Conservation (phyloP, 2,329 filamentous ascomycete species). For the Arachnopeziza araneosa region DNA sequence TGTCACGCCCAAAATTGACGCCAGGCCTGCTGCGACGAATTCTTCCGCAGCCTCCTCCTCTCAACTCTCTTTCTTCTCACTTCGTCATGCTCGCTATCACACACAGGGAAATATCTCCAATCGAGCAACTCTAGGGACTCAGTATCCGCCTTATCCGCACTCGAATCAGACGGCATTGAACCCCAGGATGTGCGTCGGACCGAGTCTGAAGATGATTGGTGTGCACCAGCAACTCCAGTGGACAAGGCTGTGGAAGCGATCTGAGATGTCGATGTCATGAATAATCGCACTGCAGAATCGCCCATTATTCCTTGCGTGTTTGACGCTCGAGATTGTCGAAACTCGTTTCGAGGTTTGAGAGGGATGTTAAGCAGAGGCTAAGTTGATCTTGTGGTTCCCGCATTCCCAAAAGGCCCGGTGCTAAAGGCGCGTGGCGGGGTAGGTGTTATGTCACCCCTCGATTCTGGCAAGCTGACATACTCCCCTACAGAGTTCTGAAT, state of each 20-base stretch:
- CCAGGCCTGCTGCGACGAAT: slow-evolving; percentile 12
- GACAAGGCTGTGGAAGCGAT: slow-evolving; percentile 1
- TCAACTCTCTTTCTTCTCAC: slow-evolving; percentile 13
- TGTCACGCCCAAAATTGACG: slow-evolving; percentile 14
- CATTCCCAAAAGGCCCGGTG: not conserved
- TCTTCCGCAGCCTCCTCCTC: slow-evolving; percentile 4
- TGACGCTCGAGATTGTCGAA: not conserved
- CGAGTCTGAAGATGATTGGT: not conserved
- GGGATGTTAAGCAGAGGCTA: not conserved
- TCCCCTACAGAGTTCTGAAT: not conserved
- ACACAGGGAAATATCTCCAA: slow-evolving; percentile 7
- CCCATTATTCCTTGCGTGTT: not conserved
- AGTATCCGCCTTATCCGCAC: slow-evolving; percentile 7
- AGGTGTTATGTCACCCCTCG: not conserved
- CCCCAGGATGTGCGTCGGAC: slow-evolving; percentile 7
- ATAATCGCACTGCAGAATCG: slow-evolving; percentile 16
- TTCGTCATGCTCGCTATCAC: slow-evolving; percentile 8
- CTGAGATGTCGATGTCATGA: slow-evolving; percentile 7
- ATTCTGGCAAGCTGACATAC: not conserved
- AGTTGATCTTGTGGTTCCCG: not conserved
- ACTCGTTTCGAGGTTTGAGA: not conserved
- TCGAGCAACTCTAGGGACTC: slow-evolving; percentile 13
- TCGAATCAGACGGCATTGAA: slow-evolving; percentile 5
- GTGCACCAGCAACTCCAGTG: not conserved
- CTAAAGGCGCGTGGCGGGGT: not conserved